These are phyloP conservation scores for Candida boleticola DNA, from an alignment of 805 yeast genomes.

Conservation along the genomic window DNA sequence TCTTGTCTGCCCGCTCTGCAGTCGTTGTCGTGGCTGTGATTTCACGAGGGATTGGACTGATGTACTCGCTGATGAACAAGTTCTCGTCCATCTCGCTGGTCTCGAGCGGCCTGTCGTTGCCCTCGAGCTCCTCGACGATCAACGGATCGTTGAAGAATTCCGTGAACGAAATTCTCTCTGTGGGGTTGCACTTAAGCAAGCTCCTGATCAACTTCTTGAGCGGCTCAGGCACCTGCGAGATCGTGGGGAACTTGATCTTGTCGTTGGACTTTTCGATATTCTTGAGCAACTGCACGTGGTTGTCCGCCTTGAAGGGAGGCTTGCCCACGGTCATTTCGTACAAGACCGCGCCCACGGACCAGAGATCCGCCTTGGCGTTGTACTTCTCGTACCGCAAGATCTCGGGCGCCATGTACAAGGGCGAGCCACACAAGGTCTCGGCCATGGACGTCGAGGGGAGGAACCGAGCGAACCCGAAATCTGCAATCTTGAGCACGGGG, in stretches of 20 bases:
- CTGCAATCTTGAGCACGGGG: conserved; percentile 91
- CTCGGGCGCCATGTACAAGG: conserved; percentile 98
- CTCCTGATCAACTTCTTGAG: conserved; percentile 71
- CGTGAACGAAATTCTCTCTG: conserved; percentile 81
- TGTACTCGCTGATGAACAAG: conserved; percentile 81
- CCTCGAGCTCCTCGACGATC: conserved; percentile 52
- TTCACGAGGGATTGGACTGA: conserved; percentile 36
- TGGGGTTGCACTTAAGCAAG: conserved; percentile 78
- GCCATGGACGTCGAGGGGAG: conserved; percentile 93
- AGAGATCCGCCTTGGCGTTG: conserved; percentile 94
- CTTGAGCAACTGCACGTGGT: conserved; percentile 85
- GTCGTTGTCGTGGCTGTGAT: conserved; percentile 17
- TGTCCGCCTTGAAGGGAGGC: conserved; percentile 93
- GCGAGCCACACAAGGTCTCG: conserved; percentile 96
- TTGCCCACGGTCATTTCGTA: conserved; percentile 96
- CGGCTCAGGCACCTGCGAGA: conserved; percentile 61
- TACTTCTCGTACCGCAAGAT: conserved; percentile 91
- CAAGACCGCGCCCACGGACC: conserved; percentile 97
- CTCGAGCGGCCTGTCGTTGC: conserved; percentile 57
- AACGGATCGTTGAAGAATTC: conserved; percentile 82
- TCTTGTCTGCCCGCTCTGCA: conserved; percentile 9
- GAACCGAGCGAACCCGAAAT: conserved; percentile 95
- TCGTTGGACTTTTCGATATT: conserved; percentile 84
- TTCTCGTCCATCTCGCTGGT: conserved; percentile 72
- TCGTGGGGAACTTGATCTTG: conserved; percentile 70